phyloP scores from a whole-genome alignment of 140 eudicot genomes.

The Ambrosia hybrid region DNA sequence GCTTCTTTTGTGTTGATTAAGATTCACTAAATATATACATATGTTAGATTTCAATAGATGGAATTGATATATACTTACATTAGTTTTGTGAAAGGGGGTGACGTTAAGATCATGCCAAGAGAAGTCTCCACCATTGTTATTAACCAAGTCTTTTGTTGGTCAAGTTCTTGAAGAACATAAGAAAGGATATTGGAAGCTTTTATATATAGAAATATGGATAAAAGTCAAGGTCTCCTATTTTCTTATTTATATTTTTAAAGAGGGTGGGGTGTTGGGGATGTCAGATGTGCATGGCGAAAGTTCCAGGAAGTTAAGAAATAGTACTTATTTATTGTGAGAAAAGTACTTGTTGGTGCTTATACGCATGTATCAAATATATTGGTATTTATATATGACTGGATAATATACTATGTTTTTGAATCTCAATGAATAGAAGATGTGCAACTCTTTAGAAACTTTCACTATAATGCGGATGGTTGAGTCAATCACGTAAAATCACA shows the following conservation, averaged over 20 bases:
- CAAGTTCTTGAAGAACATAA: slow-evolving; percentile 24
- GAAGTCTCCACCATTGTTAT: slow-evolving; percentile 28
- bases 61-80: slow-evolving; percentile 25
- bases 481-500: too few species aligned
- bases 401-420: background rate
- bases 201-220: slow-evolving; percentile 9
- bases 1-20: background rate
- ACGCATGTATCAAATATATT: slow-evolving; percentile 5
- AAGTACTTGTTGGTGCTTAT: background rate
- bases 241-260: background rate
- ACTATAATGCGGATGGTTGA: too few species aligned
- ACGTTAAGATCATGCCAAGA: slow-evolving; percentile 39
- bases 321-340: slow-evolving; percentile 9
- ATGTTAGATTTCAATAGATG: background rate
- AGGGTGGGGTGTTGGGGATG: background rate
- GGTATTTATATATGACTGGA: background rate
- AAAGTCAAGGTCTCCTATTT: slow-evolving; percentile 14
- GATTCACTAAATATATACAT: background rate
- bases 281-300: background rate
- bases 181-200: background rate
- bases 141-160: slow-evolving; percentile 20
- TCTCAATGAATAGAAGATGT: background rate
- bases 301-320: slow-evolving; percentile 12
- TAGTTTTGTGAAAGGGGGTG: slow-evolving; percentile 33
- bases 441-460: background rate